Base-by-base conservation (phyloP, 306 rosid genomes). In the Erythrophleum fordii region DNA sequence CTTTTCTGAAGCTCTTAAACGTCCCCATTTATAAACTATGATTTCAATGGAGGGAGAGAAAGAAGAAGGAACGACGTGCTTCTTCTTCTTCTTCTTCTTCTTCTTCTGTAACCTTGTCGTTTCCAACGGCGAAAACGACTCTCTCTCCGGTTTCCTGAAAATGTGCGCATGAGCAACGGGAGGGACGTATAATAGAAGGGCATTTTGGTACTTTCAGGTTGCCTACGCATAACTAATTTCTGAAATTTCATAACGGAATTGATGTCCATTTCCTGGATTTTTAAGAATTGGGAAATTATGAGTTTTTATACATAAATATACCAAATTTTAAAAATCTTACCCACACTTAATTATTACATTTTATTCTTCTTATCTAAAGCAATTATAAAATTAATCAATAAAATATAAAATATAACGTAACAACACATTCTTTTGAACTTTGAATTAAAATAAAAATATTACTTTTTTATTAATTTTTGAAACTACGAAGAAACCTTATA, bases 1-100 rank as follows among this genome's bases (percentile, higher is more conserved):
- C 98, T 80, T 93, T 92, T 77, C 94, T 86, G 59, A 96, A 92
- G 97, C 98, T 88, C 66, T 86, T 85, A 82, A 92, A 92, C 20
- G 98, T 90, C 55, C 94, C 99, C 99, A 96, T 91, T 26, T 71
- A 68, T 77, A 45, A 66, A 68, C 53, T 64, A 56, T 26, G 77
- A 66, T 77, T 83, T 26, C 69, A 78, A 81, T 11, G 84, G 78
- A 77, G 74, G 75, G 48, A 77, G 78, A 82, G 62, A 76, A 80
- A 75, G 87, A 83, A 80, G 83, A 67, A 80, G 49, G 84, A 88
- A 81, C 71, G 25, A 83, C 62, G 83, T 58, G 76, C 60, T 85
- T 51, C 41, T 48, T 61, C 69, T 66, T 42, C 41, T 41, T 72
- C 48, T 31, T 13, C 39, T 64, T 82, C 56, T 82, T 44, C 71